Evolutionary conservation across 2,329 filamentous ascomycete species (phyloP), one percentile per base, ranked within the genome.

Genomic region (Amesomyces nigricolor): DNA sequence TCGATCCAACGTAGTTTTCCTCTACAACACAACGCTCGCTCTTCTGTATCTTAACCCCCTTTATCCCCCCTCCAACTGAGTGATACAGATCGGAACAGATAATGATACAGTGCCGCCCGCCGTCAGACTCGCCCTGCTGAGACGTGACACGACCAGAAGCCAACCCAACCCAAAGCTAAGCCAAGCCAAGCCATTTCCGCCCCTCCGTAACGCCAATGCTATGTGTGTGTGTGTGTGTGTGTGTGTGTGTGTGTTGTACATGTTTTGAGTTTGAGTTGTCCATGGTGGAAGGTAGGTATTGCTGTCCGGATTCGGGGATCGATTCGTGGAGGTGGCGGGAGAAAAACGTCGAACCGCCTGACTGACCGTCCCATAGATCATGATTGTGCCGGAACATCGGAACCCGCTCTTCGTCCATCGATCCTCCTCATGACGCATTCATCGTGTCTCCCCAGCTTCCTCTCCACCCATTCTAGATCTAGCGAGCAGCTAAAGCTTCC

Each of bases 131-230:
- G 32, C 30, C 5, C 45, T 37, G 38, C 44, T 30, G 10, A 38
- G 35, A 40, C 35, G 22, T 32, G 40, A 47, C 42, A 22, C 19
- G 43, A 47, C 26, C 29, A 13, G 17, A 47, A 51, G 30, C 46
- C 52, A 42, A 43, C 45, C 58, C 46, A 16, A 50, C 40, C 14
- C 47, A 4, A 47, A 32, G 35, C 51, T 45, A 57, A 47, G 42
- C 48, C 44, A 48, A 51, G 30, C 39, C 53, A 51, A 56, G 35
- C 35, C 51, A 46, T 39, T 51, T 35, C 45, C 45, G 32, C 13
- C 54, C 58, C 51, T 32, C 17, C 17, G 17, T n/a, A 62, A 61
- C 60, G 58, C 60, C 60, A 54, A 32, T 62, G 60, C 60, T 62
- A 62, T 61, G 56, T n/a, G n/a, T n/a, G n/a, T 22, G 44, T 29